Evolutionary conservation across 2,329 filamentous ascomycete genomes (phyloP).

Genomic region (Sclerotinia glacialis): DNA sequence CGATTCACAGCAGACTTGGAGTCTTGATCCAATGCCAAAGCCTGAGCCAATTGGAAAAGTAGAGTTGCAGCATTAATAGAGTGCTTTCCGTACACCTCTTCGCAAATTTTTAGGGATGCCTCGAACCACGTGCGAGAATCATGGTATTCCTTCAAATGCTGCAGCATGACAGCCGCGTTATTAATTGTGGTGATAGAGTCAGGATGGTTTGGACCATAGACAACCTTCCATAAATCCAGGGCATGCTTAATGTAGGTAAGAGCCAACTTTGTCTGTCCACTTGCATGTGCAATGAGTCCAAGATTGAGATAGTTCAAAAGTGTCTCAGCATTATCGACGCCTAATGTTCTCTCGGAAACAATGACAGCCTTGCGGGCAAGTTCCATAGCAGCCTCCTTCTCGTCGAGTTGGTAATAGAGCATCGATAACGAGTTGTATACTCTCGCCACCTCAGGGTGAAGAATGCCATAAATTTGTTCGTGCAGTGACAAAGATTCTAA

Average conservation of each 20-base stretch:
- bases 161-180: constrained; percentile 98
- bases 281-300: constrained; percentile 88
- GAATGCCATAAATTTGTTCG: constrained; percentile 96
- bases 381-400: constrained; percentile 94
- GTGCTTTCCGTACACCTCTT: constrained; percentile 82
- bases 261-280: constrained; percentile 85
- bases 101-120: constrained; percentile 82
- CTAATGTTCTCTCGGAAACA: constrained; percentile 89
- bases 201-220: constrained; percentile 89
- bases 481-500: constrained; percentile 95
- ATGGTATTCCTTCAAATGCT: constrained; percentile 89
- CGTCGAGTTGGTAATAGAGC: constrained; percentile 95
- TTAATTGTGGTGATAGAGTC: constrained; percentile 99
- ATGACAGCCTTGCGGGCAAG: constrained; percentile 95
- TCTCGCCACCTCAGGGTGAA: constrained; percentile 93
- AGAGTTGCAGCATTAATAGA: constrained; percentile 93
- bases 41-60: constrained; percentile 94
- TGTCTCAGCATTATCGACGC: constrained; percentile 90
- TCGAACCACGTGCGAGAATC: constrained; percentile 97
- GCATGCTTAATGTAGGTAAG: constrained; percentile 88
- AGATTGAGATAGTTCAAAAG: constrained; percentile 95
- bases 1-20: constrained; percentile 85
- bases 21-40: constrained; percentile 91
- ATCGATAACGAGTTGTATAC: constrained; percentile 95
- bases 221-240: constrained; percentile 92